Evolutionary conservation across 495 filamentous ascomycete genomes (phyloP), one percentile per base, ranked within the genome.

Genomic region (Penicillium flavigenum): DNA sequence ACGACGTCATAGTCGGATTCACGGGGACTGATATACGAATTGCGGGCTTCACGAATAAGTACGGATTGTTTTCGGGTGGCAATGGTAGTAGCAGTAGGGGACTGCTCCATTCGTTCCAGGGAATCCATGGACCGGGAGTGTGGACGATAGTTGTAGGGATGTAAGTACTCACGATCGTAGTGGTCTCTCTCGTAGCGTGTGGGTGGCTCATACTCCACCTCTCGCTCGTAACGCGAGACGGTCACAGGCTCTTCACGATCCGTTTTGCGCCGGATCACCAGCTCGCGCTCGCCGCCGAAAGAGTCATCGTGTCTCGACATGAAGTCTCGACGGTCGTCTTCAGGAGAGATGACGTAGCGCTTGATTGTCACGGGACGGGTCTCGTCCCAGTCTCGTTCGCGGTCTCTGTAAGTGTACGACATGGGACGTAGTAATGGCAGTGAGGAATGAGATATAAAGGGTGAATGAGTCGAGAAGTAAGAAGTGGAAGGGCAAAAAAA

Each of bases 1-100:
- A 91, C 80, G 54, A 91, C 70, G 50, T 88, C 86, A 63, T 84
- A 88, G 5, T 82, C 79, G 45, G 86, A 82, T 58, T 91, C 86
- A 34, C 86, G 78, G 26, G 80, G 78, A 34, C 80, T 81, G 39
- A 88, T 65, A 49, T 92, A 83, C 56, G 90, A 76, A 8, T 84
- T 76, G 47, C 83, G 85, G n/a, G 86, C 84, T 77, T 92, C 86
- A 67, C 88, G 82, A 58, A 91, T 79, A 63, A 91, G 87, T 73
- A 92, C 83, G 65, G 82, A 83, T 63, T 89, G 86, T 63, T 90
- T 83, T 60, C 82, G 87, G 70, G 92, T 88, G 63, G 90, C 76
- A 61, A 88, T 85, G 43, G 87, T 85, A 54, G 79, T 69, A 51
- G 78, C 76, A 36, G 39, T 1, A 77, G 16, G 72, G 43, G 79